Percentiles rank a stretch among this genome's conserved stretches.
Conservation (phyloP, 2,329 filamentous ascomycete species). For the Ceratocystis alfenasii region DNA sequence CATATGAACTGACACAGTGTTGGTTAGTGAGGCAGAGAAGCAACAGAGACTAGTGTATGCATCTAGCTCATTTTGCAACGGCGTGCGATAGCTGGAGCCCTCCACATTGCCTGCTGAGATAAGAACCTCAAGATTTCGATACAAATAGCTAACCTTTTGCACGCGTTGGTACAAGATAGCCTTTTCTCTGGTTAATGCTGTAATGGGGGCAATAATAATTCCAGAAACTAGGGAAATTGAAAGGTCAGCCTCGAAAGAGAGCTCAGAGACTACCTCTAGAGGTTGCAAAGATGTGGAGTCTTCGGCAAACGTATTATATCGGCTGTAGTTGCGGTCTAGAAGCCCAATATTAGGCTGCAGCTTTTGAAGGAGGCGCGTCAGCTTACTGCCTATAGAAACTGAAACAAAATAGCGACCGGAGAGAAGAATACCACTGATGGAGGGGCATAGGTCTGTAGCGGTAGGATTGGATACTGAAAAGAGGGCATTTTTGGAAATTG, state of each 20-base stretch:
- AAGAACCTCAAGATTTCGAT: constrained; percentile 36
- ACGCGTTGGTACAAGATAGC: constrained; percentile 28
- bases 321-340: constrained; percentile 15
- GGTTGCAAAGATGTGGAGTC: background rate
- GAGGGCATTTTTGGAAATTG: background rate
- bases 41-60: constrained; percentile 40
- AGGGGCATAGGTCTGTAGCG: background rate
- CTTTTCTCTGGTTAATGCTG: background rate
- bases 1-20: constrained; percentile 34
- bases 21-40: constrained; percentile 36
- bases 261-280: constrained; percentile 27
- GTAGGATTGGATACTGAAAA: background rate
- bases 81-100: constrained; percentile 32
- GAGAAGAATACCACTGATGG: background rate
- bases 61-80: constrained; percentile 31
- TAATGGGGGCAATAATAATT: constrained; percentile 49
- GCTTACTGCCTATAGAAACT: constrained; percentile 9
- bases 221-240: constrained; percentile 38
- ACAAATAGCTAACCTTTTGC: constrained; percentile 41
- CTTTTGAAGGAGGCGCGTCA: constrained; percentile 17
- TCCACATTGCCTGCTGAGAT: background rate
- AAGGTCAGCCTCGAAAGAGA: constrained; percentile 56
- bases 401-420: constrained; percentile 18
- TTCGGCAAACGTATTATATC: background rate
- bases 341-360: constrained; percentile 13